Percentiles rank a stretch among this genome's conserved stretches.
Conservation (phyloP, 2,329 filamentous ascomycete genomes). For the Neocucurbitaria cava region DNA sequence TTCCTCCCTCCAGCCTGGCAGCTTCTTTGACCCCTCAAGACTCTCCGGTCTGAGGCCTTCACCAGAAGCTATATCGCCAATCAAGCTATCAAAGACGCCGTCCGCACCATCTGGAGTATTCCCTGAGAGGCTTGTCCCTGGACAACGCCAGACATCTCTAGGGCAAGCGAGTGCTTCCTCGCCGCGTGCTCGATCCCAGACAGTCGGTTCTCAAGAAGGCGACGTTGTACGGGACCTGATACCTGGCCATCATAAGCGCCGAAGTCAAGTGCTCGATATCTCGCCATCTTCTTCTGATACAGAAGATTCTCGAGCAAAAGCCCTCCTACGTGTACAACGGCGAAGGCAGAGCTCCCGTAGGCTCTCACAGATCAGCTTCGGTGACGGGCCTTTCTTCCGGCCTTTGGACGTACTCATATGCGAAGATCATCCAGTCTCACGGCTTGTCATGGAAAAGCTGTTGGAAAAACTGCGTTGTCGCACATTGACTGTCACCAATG, state of each 20-base stretch:
- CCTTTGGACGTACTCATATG: slow-evolving; percentile 94
- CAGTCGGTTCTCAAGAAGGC: slow-evolving; percentile 91
- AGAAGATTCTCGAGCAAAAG: slow-evolving; percentile 90
- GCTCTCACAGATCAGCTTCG: slow-evolving; percentile 86
- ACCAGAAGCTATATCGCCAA: slow-evolving; percentile 63
- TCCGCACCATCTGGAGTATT: slow-evolving; percentile 53
- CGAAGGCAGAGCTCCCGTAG: slow-evolving; percentile 94
- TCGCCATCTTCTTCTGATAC: slow-evolving; percentile 98
- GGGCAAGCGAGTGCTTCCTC: slow-evolving; percentile 52
- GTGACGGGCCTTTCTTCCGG: slow-evolving; percentile 84
- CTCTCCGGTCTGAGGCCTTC: slow-evolving; percentile 58
- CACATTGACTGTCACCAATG: slow-evolving; percentile 89
- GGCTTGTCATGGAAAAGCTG: slow-evolving; percentile 98
- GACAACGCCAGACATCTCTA: slow-evolving; percentile 43
- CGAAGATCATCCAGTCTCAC: slow-evolving; percentile 95
- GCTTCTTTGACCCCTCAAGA: slow-evolving; percentile 75
- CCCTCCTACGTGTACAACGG: slow-evolving; percentile 87
- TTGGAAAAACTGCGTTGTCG: slow-evolving; percentile 94
- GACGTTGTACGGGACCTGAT: slow-evolving; percentile 74
- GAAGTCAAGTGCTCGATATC: slow-evolving; percentile 94
- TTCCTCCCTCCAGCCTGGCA: slow-evolving; percentile 71
- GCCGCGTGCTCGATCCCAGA: slow-evolving; percentile 80
- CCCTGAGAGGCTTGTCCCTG: slow-evolving; percentile 49
- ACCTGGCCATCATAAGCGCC: slow-evolving; percentile 78
- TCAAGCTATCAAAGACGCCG: slow-evolving; percentile 55